phyloP scores from a whole-genome alignment of 768 basidiomycete species.

The Tricholoma terreum region DNA sequence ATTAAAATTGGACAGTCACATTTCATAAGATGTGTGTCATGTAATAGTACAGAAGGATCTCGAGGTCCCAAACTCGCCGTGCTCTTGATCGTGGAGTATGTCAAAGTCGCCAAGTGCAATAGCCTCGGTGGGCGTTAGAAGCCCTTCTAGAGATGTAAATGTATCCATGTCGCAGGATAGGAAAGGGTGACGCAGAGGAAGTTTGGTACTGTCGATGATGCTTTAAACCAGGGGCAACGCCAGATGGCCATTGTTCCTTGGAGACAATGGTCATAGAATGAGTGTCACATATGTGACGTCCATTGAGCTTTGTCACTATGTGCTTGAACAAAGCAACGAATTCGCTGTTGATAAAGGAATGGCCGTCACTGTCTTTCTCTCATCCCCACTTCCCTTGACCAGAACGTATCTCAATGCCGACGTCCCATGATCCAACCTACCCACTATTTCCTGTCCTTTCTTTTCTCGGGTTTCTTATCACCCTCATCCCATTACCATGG shows the following conservation, averaged over 20 bases:
- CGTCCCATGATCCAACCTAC: slow-evolving; percentile 23
- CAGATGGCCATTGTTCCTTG: neutral
- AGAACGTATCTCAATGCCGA: neutral
- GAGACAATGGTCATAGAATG: neutral
- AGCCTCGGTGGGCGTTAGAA: no score
- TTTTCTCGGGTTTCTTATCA: slow-evolving; percentile 45
- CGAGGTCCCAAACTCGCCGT: neutral
- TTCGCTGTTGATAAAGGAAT: neutral
- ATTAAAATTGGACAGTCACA: neutral
- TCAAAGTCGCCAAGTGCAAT: neutral
- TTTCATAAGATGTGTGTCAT: neutral
- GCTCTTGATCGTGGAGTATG: neutral
- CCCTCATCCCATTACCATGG: slow-evolving; percentile 49
- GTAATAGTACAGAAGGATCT: neutral
- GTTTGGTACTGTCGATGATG: no score
- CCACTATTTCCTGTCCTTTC: slow-evolving; percentile 37
- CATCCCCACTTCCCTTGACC: neutral
- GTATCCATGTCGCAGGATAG: neutral
- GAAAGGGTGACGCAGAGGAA: neutral
- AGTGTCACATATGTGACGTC: neutral
- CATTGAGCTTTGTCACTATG: neutral
- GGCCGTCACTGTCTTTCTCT: neutral
- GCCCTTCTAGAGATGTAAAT: neutral
- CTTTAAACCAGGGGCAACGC: no score
- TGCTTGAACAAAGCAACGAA: neutral